Percentiles rank a stretch among this genome's conserved stretches.
Conservation (phyloP, 345 rosid species). For the Melastoma malabathricum region DNA sequence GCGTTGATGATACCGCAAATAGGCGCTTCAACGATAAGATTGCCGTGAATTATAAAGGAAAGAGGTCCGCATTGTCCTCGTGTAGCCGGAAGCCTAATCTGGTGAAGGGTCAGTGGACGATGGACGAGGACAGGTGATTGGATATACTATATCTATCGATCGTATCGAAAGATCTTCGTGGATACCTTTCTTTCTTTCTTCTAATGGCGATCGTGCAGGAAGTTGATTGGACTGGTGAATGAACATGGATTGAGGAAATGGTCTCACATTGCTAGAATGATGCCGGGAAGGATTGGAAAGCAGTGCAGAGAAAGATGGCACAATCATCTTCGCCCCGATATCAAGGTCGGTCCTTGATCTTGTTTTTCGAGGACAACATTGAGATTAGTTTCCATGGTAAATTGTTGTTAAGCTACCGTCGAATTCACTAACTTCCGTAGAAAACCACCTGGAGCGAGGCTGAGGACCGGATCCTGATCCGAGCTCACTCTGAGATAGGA, state of each 20-base stretch:
- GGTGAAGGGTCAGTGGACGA: constrained; percentile 91
- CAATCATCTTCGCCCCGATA: constrained; percentile 81
- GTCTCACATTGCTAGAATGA: constrained; percentile 70
- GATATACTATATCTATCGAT: neutral
- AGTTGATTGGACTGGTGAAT: constrained; percentile 48
- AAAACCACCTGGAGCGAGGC: constrained; percentile 89
- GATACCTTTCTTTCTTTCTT: neutral
- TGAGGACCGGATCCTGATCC: constrained; percentile 67
- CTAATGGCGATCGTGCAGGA: constrained; percentile 17
- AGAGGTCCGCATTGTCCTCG: constrained; percentile 8
- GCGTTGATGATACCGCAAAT: constrained; percentile 20
- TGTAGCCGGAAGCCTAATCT: constrained; percentile 32
- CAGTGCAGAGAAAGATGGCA: constrained; percentile 99
- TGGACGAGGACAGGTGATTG: constrained; percentile 77
- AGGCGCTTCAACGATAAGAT: constrained; percentile 12
- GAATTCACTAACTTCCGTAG: no score
- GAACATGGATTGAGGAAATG: constrained; percentile 60
- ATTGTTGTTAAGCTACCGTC: neutral
- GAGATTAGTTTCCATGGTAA: no score
- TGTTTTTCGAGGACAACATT: no score
- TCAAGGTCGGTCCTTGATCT: constrained; percentile 42
- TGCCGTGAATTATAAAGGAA: constrained; percentile 15
- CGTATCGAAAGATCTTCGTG: neutral
- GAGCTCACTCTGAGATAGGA: constrained; percentile 72
- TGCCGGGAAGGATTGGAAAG: constrained; percentile 84